These are phyloP conservation scores for Alternaria novae-zelandiae DNA, from an alignment of 2,329 filamentous ascomycete genomes.

Conservation along the genomic window DNA sequence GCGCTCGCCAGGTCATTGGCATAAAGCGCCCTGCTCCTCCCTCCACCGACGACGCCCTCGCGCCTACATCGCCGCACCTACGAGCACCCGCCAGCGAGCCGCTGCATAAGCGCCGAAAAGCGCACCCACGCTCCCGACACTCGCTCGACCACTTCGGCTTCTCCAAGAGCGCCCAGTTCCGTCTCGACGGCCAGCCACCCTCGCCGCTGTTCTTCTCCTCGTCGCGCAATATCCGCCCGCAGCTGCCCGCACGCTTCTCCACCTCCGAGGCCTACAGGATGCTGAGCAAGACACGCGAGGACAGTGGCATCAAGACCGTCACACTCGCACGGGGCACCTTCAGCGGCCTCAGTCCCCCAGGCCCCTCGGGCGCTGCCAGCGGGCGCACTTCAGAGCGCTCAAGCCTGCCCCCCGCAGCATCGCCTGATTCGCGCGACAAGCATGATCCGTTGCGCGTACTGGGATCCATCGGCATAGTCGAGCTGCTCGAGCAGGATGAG, in stretches of 20 bases:
- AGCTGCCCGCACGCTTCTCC: constrained; percentile 61
- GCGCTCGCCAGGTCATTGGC: constrained; percentile 20
- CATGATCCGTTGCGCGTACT: constrained; percentile 63
- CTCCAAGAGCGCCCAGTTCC: constrained; percentile 24
- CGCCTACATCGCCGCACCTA: neutral
- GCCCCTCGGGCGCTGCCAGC: constrained; percentile 57
- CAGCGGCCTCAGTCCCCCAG: constrained; percentile 46
- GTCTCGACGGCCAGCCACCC: constrained; percentile 44
- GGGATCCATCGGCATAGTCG: constrained; percentile 70
- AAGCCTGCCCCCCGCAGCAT: constrained; percentile 57
- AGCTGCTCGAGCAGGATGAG: constrained; percentile 77
- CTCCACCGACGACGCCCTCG: neutral
- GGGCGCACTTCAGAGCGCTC: constrained; percentile 62
- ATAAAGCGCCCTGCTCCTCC: constrained; percentile 25
- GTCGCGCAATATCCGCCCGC: constrained; percentile 50
- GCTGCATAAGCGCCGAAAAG: constrained; percentile 43
- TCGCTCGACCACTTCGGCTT: constrained; percentile 47
- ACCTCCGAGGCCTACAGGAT: constrained; percentile 63
- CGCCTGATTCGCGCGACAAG: constrained; percentile 59
- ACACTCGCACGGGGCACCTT: constrained; percentile 57
- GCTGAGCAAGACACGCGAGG: constrained; percentile 60
- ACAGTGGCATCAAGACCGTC: constrained; percentile 59
- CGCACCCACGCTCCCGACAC: constrained; percentile 38
- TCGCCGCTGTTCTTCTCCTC: constrained; percentile 62
- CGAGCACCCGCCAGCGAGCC: constrained; percentile 35